phyloP scores from a whole-genome alignment of 2,329 filamentous ascomycete genomes.

The Aaosphaeria arxii region DNA sequence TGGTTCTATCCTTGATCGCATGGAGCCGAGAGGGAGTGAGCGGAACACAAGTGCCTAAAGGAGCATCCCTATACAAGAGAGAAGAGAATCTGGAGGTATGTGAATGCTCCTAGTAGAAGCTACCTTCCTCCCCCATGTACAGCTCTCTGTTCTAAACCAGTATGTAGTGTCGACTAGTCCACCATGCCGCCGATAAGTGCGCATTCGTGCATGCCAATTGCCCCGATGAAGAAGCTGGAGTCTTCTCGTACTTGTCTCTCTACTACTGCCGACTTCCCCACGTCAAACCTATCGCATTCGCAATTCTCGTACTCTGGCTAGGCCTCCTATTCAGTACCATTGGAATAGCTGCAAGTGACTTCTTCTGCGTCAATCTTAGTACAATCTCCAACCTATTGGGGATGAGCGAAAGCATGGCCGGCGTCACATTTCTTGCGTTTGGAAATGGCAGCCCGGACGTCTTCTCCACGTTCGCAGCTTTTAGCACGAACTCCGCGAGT shows the following conservation, averaged over 20 bases:
- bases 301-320: conserved; percentile 76
- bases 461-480: conserved; percentile 97
- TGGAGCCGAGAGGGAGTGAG: conserved; percentile 7
- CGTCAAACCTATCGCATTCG: conserved; percentile 74
- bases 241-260: conserved; percentile 81
- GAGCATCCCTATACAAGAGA: conserved; percentile 9
- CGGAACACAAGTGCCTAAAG: too few species aligned
- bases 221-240: conserved; percentile 81
- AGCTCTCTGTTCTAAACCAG: background rate
- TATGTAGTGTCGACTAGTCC: conserved; percentile 73
- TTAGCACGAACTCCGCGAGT: conserved; percentile 95
- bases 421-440: conserved; percentile 94
- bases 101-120: conserved; percentile 10
- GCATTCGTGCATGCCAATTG: conserved; percentile 81
- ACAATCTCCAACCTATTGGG: conserved; percentile 87
- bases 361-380: conserved; percentile 95
- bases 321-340: conserved; percentile 92
- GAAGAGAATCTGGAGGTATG: background rate
- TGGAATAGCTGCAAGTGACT: conserved; percentile 95
- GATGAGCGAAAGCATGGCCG: conserved; percentile 92
- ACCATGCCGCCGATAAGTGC: conserved; percentile 75
- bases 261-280: conserved; percentile 80
- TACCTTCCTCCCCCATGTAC: background rate
- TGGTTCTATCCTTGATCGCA: conserved; percentile 24
- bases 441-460: conserved; percentile 98